Conservation (phyloP, 1,284 basidiomycete genomes). For the Sporisorium exsertum region DNA sequence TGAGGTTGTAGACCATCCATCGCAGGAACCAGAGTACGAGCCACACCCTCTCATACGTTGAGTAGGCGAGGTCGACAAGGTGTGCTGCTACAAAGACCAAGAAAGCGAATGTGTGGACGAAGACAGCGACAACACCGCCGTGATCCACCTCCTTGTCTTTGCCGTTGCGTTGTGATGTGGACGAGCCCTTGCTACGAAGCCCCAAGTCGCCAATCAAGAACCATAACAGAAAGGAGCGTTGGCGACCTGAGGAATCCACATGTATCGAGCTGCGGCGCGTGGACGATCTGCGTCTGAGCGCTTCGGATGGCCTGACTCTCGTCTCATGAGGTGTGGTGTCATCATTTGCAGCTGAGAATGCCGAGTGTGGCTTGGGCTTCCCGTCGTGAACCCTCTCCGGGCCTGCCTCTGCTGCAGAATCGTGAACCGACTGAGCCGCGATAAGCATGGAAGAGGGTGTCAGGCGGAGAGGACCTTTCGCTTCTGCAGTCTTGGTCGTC, state of each 20-base stretch:
- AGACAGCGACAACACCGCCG: conserved; percentile 29
- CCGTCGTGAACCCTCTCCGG: background rate
- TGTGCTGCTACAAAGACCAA: conserved; percentile 64
- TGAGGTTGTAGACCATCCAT: conserved; percentile 63
- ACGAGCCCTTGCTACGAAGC: conserved; percentile 22
- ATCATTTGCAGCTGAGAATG: background rate
- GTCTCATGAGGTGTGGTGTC: background rate
- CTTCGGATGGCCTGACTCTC: background rate
- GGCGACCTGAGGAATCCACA: conserved; percentile 34
- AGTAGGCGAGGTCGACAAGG: conserved; percentile 55
- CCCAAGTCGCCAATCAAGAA: conserved; percentile 59
- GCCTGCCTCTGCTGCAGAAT: background rate
- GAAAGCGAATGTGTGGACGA: conserved; percentile 47
- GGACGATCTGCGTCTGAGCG: conserved; percentile 7
- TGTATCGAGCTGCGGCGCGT: conserved; percentile 16
- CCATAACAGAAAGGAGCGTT: conserved; percentile 57
- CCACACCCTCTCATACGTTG: conserved; percentile 39
- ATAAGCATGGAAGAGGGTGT: conserved; percentile 40
- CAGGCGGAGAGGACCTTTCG: conserved; percentile 15
- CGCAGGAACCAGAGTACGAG: conserved; percentile 62
- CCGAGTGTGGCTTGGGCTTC: background rate
- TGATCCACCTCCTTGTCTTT: conserved; percentile 18
- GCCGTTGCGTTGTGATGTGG: background rate
- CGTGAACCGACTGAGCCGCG: conserved; percentile 6
- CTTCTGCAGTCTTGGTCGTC: background rate